Conservation (phyloP, 768 basidiomycete genomes). For the Amanita phalloides region DNA sequence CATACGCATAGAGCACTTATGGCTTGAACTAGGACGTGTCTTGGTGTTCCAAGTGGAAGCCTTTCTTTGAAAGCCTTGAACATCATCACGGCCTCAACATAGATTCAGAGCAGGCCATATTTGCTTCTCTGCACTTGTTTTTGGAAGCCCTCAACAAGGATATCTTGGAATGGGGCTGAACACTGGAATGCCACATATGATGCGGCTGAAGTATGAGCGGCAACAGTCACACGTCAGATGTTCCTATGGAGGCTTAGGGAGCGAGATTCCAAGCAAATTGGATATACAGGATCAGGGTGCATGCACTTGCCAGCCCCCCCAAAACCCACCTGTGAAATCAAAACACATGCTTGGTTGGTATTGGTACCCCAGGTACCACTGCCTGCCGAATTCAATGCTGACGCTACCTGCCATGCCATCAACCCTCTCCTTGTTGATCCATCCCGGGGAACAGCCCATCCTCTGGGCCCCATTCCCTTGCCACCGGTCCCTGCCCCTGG, state of each 20-base stretch:
- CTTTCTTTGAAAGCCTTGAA: conserved; percentile 20
- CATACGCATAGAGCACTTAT: conserved; percentile 21
- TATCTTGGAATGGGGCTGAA: conserved; percentile 12
- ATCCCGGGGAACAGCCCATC: no score
- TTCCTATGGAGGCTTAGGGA: conserved; percentile 13
- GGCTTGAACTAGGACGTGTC: conserved; percentile 22
- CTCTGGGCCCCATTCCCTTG: no score
- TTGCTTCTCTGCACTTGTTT: conserved; percentile 25
- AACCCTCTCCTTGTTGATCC: no score
- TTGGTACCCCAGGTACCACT: no score
- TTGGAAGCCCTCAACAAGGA: conserved; percentile 17
- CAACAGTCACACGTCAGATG: conserved; percentile 8
- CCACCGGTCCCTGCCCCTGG: no score
- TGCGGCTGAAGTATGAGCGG: conserved; percentile 7
- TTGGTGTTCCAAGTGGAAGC: conserved; percentile 23
- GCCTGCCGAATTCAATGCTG: no score
- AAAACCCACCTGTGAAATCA: no score
- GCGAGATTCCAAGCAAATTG: background rate
- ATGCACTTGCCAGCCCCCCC: no score
- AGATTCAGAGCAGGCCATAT: conserved; percentile 16
- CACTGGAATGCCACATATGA: conserved; percentile 21
- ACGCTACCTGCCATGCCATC: no score
- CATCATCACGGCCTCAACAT: conserved; percentile 14
- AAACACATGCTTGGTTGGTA: no score
- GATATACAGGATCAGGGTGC: conserved; percentile 7